Conservation (phyloP, 1,284 basidiomycete species). For the Cutaneotrichosporon cavernicola region DNA sequence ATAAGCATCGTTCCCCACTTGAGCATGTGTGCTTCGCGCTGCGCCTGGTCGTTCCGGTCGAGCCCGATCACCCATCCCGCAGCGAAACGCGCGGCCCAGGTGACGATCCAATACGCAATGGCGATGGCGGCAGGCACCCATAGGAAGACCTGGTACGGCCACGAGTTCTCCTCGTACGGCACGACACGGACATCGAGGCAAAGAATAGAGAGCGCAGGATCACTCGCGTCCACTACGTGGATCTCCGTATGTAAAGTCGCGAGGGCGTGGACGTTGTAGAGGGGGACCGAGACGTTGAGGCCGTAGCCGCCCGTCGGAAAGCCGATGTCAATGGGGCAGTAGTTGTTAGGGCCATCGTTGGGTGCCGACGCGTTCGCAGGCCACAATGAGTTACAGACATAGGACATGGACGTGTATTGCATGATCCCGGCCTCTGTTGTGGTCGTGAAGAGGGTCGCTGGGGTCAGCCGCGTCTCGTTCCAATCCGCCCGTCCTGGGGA, state of each 20-base stretch:
- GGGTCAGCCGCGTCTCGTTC: constrained; percentile 14
- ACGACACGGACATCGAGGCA: constrained; percentile 79
- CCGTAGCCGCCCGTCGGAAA: constrained; percentile 67
- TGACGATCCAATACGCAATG: constrained; percentile 75
- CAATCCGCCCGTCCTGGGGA: not conserved
- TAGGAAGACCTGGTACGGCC: constrained; percentile 72
- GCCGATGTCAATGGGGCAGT: constrained; percentile 64
- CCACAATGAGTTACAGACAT: constrained; percentile 70
- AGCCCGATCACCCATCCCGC: constrained; percentile 67
- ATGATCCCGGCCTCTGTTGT: constrained; percentile 74
- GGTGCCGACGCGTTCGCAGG: constrained; percentile 62
- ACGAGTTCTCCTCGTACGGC: constrained; percentile 65
- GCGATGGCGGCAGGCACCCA: constrained; percentile 77
- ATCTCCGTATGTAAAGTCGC: constrained; percentile 81
- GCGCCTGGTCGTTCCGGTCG: constrained; percentile 24
- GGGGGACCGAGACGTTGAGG: constrained; percentile 72
- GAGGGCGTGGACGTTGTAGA: constrained; percentile 68
- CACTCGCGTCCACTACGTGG: constrained; percentile 78
- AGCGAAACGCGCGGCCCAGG: constrained; percentile 72
- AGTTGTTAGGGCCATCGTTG: constrained; percentile 56
- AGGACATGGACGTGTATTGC: constrained; percentile 67
- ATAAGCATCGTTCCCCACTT: constrained; percentile 79
- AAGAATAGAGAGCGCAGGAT: constrained; percentile 66
- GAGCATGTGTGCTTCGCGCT: constrained; percentile 42
- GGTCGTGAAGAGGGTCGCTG: constrained; percentile 80